Percentiles rank a stretch among this genome's conserved stretches.
Evolutionary conservation across 2,329 filamentous ascomycete genomes (phyloP).

Genomic region (Colletotrichum siamense): DNA sequence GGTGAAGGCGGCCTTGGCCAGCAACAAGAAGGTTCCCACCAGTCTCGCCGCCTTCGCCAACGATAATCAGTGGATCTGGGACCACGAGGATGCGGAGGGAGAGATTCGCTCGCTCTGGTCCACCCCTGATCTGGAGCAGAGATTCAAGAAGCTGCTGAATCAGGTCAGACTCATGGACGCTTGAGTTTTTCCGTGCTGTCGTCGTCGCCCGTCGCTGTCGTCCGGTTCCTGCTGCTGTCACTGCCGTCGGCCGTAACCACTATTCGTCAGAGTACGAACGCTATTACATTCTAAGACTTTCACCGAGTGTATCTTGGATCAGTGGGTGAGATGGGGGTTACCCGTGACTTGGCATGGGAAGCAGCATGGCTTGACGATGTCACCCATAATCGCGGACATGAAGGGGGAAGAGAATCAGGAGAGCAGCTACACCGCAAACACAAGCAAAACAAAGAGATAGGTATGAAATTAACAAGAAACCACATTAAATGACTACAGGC

Average conservation of each 20-base stretch:
- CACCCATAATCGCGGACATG: background rate
- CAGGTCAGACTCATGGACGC: background rate
- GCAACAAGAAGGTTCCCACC: background rate
- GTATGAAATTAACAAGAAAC: background rate
- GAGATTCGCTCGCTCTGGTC: background rate
- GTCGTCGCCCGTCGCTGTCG: too few species aligned
- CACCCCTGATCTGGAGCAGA: background rate
- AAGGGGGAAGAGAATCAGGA: background rate
- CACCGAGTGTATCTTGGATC: background rate
- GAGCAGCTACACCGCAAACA: background rate
- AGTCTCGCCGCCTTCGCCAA: background rate
- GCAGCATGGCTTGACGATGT: background rate
- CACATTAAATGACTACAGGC: background rate
- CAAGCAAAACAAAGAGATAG: background rate
- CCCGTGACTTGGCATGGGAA: background rate
- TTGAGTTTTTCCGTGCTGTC: too few species aligned
- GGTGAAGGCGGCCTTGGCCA: background rate
- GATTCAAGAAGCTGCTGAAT: background rate
- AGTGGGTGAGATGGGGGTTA: background rate
- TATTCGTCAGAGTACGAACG: too few species aligned
- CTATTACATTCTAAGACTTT: fast-evolving
- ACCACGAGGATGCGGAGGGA: background rate
- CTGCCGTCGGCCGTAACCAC: too few species aligned
- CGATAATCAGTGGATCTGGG: background rate
- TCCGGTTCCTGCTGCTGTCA: too few species aligned